phyloP scores from a whole-genome alignment of 1,284 basidiomycete genomes.

The Lentinus polychrous region DNA sequence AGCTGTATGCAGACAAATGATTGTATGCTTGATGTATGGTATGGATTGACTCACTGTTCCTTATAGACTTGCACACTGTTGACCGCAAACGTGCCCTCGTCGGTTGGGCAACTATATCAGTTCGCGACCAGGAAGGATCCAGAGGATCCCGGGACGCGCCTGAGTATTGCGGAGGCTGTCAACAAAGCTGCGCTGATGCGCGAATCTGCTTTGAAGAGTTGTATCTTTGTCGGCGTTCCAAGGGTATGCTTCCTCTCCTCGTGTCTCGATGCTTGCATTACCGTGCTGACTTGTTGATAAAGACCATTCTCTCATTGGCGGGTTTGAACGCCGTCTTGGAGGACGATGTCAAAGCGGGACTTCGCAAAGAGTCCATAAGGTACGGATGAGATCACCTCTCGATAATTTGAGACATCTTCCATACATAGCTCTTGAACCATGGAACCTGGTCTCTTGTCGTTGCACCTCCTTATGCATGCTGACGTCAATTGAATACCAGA shows the following conservation, averaged over 20 bases:
- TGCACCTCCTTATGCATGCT: constrained; percentile 2
- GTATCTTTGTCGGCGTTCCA: constrained; percentile 89
- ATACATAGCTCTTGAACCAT: no score
- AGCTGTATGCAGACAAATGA: constrained; percentile 41
- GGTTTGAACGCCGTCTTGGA: constrained; percentile 71
- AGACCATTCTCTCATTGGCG: constrained; percentile 82
- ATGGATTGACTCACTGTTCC: neutral
- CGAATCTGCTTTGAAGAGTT: constrained; percentile 90
- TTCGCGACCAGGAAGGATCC: constrained; percentile 57
- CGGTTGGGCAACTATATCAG: constrained; percentile 73
- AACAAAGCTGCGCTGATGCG: constrained; percentile 82
- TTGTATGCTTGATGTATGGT: neutral
- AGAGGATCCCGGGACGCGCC: constrained; percentile 34
- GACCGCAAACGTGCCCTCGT: constrained; percentile 77
- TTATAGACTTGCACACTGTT: constrained; percentile 75
- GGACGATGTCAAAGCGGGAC: constrained; percentile 65
- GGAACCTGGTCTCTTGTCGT: no score
- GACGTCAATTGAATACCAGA: constrained; percentile 30
- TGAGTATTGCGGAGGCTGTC: constrained; percentile 44
- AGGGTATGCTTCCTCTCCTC: constrained; percentile 61
- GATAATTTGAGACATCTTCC: no score
- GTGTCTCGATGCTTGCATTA: neutral
- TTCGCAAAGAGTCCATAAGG: constrained; percentile 56
- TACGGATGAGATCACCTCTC: neutral
- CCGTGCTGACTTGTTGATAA: constrained; percentile 7